Base-by-base conservation (phyloP, 2,329 filamentous ascomycete genomes). In the Parastagonospora avenae region DNA sequence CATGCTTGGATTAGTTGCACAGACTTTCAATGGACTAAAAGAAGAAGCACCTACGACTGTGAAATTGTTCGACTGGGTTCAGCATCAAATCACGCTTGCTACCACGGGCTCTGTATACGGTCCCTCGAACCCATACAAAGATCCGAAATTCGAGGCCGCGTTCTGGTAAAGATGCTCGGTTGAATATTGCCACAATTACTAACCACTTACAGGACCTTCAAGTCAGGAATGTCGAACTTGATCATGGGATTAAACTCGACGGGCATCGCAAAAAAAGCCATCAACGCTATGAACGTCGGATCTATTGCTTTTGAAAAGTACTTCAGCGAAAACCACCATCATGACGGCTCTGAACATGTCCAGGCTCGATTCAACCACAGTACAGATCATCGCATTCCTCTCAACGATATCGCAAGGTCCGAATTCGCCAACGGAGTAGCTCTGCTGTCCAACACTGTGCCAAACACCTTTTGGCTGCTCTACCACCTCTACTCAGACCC, bases 51-150 rank as follows among this genome's bases (percentile, higher is more conserved):
- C 6, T 2, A 46, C 15, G 2, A 47, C 32, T 2, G n/a, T 32
- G 4, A 33, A 31, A 1, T 35, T 52, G 11, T 48, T 47, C 12
- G 49, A 52, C 9, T 72, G 64, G 59, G 46, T 70, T 11, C 57
- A 55, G 35, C 57, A 65, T 36, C 50, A 57, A 27, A 65, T 74
- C 27, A 70, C 68, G 0, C 52, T 57, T 2, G 71, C 72, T 8
- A 74, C 67, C 27, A 76, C 74, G 0, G 50, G 64, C 19, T 62
- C 69, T 30, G 66, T 70, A 1, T 77, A 76, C 50, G 74, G 74
- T 5, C 69, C 67, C 0, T 46, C 63, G 46, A 76, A 75, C 55
- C 74, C 73, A 2, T 75, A 60, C 33, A 54, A 67, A 31, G 65
- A 74, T 35, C 59, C 58, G 8, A 48, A 39, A 10, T 51, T 74